Conservation (phyloP, 352 stramenopile genomes). For the Globisporangium splendens region DNA sequence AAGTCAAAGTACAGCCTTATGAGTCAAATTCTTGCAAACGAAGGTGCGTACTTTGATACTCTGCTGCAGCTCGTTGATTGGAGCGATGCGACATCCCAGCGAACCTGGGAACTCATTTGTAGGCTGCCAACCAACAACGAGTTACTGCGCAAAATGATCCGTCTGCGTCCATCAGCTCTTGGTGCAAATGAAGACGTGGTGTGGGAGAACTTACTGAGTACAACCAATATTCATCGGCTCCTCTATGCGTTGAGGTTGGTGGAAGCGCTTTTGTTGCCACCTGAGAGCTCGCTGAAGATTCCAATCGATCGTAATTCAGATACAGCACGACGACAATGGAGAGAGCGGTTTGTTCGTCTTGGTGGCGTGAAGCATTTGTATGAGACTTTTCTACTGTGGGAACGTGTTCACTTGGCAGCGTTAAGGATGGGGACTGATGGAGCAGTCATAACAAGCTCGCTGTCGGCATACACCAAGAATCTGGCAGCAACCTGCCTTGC, state of each 20-base stretch:
- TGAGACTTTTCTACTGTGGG: constrained; percentile 29
- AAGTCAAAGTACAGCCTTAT: constrained; percentile 29
- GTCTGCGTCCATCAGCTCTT: constrained; percentile 23
- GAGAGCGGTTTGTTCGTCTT: constrained; percentile 70
- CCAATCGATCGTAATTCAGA: constrained; percentile 15
- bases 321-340: constrained; percentile 61
- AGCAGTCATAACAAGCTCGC: background rate
- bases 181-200: constrained; percentile 17
- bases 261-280: constrained; percentile 59
- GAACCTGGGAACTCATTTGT: constrained; percentile 74
- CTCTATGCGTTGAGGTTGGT: constrained; percentile 67
- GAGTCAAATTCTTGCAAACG: constrained; percentile 59
- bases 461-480: constrained; percentile 29
- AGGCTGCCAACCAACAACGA: constrained; percentile 65
- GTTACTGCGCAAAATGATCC: constrained; percentile 63
- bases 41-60: constrained; percentile 43
- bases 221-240: constrained; percentile 44
- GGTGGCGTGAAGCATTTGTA: constrained; percentile 49
- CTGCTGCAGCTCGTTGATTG: constrained; percentile 62
- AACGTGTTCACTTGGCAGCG: constrained; percentile 2
- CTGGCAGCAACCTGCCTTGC: constrained; percentile 47
- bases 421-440: background rate
- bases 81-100: constrained; percentile 42
- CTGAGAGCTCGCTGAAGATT: constrained; percentile 7
- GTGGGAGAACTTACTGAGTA: constrained; percentile 49